phyloP scores from a whole-genome alignment of 108 stramenopile species.

The Bacterosira constricta region DNA sequence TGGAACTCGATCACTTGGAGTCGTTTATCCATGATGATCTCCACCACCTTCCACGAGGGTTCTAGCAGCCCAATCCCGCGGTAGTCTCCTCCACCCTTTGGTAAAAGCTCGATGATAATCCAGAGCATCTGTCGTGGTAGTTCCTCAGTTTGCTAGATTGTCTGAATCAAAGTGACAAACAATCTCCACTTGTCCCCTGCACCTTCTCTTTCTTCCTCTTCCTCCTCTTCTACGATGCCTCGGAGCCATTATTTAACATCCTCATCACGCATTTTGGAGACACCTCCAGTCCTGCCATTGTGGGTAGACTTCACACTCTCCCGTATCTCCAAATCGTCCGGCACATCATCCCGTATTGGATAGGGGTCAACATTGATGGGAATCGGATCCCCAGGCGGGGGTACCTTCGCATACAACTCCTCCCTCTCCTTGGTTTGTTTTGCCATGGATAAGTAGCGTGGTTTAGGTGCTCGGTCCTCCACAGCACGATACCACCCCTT shows the following conservation, averaged over 20 bases:
- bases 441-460: not conserved
- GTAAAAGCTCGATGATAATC: constrained; percentile 4
- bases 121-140: not conserved
- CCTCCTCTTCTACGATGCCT: not conserved
- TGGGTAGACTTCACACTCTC: too few species aligned
- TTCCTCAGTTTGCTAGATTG: not conserved
- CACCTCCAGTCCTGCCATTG: too few species aligned
- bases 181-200: not conserved
- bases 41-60: constrained; percentile 10
- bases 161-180: not conserved
- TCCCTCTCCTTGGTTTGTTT: not conserved
- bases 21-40: constrained; percentile 1
- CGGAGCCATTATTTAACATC: not conserved
- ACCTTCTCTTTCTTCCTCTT: not conserved
- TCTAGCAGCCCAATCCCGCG: constrained; percentile 22
- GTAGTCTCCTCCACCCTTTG: constrained; percentile 1
- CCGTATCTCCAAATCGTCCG: too few species aligned
- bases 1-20: not conserved
- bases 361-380: not conserved
- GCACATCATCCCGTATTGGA: too few species aligned
- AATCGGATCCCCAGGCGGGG: not conserved
- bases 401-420: not conserved
- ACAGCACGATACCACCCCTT: not conserved
- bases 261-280: not conserved
- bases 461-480: not conserved